These are phyloP conservation scores for Curvularia sp. DNA, from an alignment of 2,329 filamentous ascomycete genomes.

Conservation along the genomic window DNA sequence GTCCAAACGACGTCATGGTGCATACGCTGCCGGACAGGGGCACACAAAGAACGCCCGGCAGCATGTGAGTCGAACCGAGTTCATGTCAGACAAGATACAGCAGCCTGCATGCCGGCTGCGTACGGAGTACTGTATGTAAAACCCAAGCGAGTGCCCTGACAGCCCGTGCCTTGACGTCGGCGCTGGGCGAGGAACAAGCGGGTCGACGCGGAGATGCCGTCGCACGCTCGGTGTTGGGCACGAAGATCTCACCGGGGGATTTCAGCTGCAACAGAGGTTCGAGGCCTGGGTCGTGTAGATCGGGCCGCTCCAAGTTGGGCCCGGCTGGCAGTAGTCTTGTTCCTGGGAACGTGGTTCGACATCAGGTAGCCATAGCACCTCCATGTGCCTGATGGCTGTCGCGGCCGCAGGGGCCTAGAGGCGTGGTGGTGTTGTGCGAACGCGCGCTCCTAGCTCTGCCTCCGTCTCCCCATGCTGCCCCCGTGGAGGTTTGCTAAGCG, in stretches of 20 bases:
- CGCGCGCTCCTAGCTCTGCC: background rate
- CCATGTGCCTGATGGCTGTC: slow-evolving; percentile 4
- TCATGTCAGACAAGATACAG: background rate
- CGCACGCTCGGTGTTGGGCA: slow-evolving; percentile 20
- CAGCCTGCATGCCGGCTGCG: background rate
- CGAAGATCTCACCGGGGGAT: slow-evolving; percentile 13
- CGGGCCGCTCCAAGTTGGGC: slow-evolving; percentile 17
- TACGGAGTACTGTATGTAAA: background rate
- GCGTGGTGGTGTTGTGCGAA: background rate
- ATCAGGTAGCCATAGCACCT: slow-evolving; percentile 23
- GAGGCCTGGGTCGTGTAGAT: slow-evolving; percentile 19
- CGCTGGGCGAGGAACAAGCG: slow-evolving; percentile 15
- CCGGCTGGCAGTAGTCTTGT: slow-evolving; percentile 1
- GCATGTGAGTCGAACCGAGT: slow-evolving; percentile 9
- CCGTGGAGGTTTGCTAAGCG: slow-evolving; percentile 7
- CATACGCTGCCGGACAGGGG: slow-evolving; percentile 14
- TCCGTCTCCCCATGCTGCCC: background rate
- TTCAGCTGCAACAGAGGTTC: slow-evolving; percentile 24
- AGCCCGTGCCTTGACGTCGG: background rate
- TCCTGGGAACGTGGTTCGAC: slow-evolving; percentile 21
- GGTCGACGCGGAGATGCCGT: slow-evolving; percentile 29
- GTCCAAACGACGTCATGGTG: slow-evolving; percentile 18
- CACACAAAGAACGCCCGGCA: slow-evolving; percentile 2
- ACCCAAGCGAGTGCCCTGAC: background rate
- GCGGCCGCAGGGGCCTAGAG: background rate